Conservation (phyloP, 73 alveolate genomes). For the Tetrahymena malaccensis region DNA sequence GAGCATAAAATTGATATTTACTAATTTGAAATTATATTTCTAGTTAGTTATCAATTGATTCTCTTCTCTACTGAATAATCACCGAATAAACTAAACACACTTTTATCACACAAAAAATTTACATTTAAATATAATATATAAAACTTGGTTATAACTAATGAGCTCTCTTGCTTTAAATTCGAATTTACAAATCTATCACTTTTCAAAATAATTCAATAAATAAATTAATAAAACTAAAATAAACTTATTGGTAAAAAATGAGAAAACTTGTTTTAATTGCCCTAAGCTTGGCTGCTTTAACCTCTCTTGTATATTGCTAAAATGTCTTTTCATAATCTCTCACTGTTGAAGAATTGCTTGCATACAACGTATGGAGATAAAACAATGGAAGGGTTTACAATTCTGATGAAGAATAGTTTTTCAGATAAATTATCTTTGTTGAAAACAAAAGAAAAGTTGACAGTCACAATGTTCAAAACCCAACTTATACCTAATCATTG, state of each 20-base stretch:
- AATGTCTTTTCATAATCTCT: not conserved
- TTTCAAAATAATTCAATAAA: not conserved
- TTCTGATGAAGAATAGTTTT: not conserved
- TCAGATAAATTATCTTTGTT: not conserved
- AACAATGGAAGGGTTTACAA: not conserved
- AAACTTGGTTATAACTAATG: not conserved
- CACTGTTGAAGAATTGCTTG: not conserved
- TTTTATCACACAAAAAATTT: not conserved
- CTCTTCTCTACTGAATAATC: not conserved
- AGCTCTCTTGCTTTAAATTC: no score
- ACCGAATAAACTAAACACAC: no score
- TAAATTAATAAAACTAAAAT: not conserved
- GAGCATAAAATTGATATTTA: no score
- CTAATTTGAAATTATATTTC: not conserved
- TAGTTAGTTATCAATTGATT: not conserved
- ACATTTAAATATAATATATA: not conserved
- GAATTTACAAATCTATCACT: not conserved
- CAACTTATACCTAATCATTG: not conserved
- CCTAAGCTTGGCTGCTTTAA: not conserved
- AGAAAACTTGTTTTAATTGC: not conserved
- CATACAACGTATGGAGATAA: not conserved
- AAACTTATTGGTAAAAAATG: not conserved
- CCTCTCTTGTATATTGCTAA: not conserved
- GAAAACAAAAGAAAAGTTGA: not conserved
- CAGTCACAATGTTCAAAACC: not conserved